A percentile compares a stretch with the other conserved stretches of the same genome.
These are phyloP conservation scores for Cryphonectria nitschkei DNA, from an alignment of 2,329 filamentous ascomycete genomes.

Conservation along the genomic window DNA sequence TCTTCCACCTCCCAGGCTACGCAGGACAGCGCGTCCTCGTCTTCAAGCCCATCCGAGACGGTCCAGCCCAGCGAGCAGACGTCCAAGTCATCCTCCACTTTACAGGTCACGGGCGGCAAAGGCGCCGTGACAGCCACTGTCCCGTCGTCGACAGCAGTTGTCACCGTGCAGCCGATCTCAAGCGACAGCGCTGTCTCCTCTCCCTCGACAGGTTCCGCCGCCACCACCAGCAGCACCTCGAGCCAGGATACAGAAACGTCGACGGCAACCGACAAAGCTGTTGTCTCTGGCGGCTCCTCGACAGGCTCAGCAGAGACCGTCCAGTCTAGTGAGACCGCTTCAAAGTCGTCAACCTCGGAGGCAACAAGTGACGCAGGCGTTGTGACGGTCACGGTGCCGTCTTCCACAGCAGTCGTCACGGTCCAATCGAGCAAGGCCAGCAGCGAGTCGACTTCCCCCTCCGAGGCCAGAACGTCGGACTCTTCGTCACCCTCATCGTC, in stretches of 20 bases:
- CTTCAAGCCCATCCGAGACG: not conserved
- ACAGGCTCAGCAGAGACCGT: not conserved
- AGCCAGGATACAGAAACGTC: not conserved
- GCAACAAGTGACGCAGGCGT: not conserved
- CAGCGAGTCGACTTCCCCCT: not conserved
- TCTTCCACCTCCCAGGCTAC: not conserved
- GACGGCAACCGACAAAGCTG: not conserved
- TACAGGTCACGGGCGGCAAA: not conserved
- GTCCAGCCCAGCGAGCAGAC: not conserved
- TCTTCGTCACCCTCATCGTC: not conserved
- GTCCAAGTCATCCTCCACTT: not conserved
- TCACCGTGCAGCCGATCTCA: conserved; percentile 2
- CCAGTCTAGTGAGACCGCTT: not conserved
- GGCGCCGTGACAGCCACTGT: conserved; percentile 10
- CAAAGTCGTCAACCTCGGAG: not conserved
- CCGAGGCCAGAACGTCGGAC: not conserved
- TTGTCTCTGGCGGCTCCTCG: not conserved
- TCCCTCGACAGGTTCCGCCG: not conserved
- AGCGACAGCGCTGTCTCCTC: not conserved
- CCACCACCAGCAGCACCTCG: not conserved
- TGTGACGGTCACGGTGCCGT: conserved; percentile 15
- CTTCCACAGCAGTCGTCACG: not conserved
- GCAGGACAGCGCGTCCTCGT: not conserved
- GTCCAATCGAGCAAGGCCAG: conserved; percentile 1
- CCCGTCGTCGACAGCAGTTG: conserved; percentile 8